phyloP scores from a whole-genome alignment of 148 eudicot genomes.

The Diospyros lotus region DNA sequence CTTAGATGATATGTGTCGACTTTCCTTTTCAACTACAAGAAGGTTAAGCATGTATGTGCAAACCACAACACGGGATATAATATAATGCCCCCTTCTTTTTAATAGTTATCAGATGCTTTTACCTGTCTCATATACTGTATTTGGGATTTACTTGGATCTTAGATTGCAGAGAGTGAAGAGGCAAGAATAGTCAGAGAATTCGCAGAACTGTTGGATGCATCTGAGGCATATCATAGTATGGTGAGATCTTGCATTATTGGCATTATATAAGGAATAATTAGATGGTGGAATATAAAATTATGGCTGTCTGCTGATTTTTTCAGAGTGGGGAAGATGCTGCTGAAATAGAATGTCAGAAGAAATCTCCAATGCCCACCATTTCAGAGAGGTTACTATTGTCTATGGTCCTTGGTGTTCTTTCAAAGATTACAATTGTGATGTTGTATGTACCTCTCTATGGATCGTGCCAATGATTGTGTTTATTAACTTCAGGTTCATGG shows the following conservation, averaged over 20 bases:
- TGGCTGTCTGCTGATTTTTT: conserved; percentile 4
- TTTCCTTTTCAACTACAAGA: too few species aligned
- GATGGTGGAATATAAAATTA: conserved; percentile 7
- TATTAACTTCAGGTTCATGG: conserved; percentile 75
- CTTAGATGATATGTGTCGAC: too few species aligned
- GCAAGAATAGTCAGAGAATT: conserved; percentile 60
- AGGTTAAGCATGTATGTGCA: too few species aligned
- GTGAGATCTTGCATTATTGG: conserved; percentile 26
- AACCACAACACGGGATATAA: too few species aligned
- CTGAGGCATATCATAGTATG: conserved; percentile 33
- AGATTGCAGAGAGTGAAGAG: conserved; percentile 57
- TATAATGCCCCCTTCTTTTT: too few species aligned
- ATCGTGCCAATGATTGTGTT: conserved; percentile 5
- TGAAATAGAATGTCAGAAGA: conserved; percentile 26
- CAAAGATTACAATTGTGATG: not conserved
- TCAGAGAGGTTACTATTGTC: conserved; percentile 50
- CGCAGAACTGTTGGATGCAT: conserved; percentile 68
- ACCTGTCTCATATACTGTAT: not conserved
- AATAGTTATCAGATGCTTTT: not conserved
- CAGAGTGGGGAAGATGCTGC: conserved; percentile 31
- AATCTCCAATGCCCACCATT: conserved; percentile 31
- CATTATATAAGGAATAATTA: not conserved
- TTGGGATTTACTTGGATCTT: conserved; percentile 20
- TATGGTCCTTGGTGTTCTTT: not conserved
- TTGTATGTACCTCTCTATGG: not conserved